Evolutionary conservation across 768 basidiomycete species (phyloP).

Genomic region (Psilocybe azurescens): DNA sequence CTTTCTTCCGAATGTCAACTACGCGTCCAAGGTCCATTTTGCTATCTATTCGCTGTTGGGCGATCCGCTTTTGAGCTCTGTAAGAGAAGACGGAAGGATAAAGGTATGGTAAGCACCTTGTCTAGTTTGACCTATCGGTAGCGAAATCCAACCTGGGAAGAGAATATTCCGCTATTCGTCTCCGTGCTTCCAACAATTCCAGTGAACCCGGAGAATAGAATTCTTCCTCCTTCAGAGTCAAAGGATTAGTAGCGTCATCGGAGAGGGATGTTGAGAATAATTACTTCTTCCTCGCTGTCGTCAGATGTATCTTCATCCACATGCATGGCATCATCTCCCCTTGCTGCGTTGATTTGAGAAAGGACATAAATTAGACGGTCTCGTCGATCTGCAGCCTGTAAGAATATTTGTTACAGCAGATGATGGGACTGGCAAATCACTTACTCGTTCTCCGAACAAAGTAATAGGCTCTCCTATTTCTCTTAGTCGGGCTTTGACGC

Average conservation of each 20-base stretch:
- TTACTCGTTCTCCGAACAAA: slow-evolving; percentile 94
- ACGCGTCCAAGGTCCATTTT: slow-evolving; percentile 86
- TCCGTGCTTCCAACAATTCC: slow-evolving; percentile 84
- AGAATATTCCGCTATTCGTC: slow-evolving; percentile 91
- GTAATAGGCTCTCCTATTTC: slow-evolving; percentile 98
- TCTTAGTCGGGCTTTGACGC: slow-evolving; percentile 86
- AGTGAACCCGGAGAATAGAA: slow-evolving; percentile 94
- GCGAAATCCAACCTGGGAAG: slow-evolving; percentile 87
- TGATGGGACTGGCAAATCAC: slow-evolving; percentile 36
- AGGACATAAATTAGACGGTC: slow-evolving; percentile 95
- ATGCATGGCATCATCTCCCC: slow-evolving; percentile 80
- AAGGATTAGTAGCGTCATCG: background rate
- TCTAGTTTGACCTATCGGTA: slow-evolving; percentile 53
- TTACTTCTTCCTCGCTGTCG: slow-evolving; percentile 79
- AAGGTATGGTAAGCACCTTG: slow-evolving; percentile 80
- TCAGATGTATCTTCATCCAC: slow-evolving; percentile 73
- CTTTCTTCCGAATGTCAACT: slow-evolving; percentile 90
- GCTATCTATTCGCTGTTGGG: slow-evolving; percentile 91
- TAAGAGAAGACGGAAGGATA: slow-evolving; percentile 44
- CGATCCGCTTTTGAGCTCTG: slow-evolving; percentile 96
- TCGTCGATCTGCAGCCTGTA: slow-evolving; percentile 91
- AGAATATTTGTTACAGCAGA: slow-evolving; percentile 18
- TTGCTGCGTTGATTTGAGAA: slow-evolving; percentile 90
- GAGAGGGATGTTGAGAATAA: slow-evolving; percentile 16
- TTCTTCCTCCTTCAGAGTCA: slow-evolving; percentile 74